A percentile compares a stretch with the other conserved stretches of the same genome.
phyloP scores from a whole-genome alignment of 2,329 filamentous ascomycete genomes.

The Penicillium sp. region DNA sequence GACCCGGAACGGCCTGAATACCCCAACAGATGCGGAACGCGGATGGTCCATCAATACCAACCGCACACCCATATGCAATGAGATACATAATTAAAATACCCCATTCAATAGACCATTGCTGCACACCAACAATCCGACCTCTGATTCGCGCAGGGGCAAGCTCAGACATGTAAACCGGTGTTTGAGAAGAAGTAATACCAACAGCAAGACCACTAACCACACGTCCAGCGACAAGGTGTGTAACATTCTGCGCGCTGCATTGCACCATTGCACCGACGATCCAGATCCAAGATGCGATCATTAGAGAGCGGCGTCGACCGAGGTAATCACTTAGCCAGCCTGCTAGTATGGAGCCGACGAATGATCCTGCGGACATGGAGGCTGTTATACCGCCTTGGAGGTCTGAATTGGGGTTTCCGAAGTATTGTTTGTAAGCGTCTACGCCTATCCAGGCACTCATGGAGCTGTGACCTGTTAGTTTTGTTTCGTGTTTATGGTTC shows the following conservation, averaged over 20 bases:
- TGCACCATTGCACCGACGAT: constrained; percentile 30
- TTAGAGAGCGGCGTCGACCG: constrained; percentile 25
- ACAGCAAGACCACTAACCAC: constrained; percentile 34
- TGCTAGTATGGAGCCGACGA: constrained; percentile 21
- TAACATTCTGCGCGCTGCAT: constrained; percentile 28
- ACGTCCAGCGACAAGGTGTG: constrained; percentile 26
- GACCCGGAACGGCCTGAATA: constrained; percentile 60
- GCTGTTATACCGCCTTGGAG: constrained; percentile 53
- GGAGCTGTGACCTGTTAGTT: constrained; percentile 25
- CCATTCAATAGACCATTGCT: constrained; percentile 48
- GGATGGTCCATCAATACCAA: constrained; percentile 38
- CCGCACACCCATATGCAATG: constrained; percentile 40
- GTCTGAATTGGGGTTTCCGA: constrained; percentile 47
- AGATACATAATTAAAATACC: constrained; percentile 47
- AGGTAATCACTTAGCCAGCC: constrained; percentile 26
- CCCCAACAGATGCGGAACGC: constrained; percentile 63
- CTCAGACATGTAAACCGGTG: constrained; percentile 47
- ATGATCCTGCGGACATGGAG: constrained; percentile 45
- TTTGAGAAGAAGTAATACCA: constrained; percentile 46
- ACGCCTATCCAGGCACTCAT: constrained; percentile 50
- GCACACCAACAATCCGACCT: constrained; percentile 45
- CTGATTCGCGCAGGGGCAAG: constrained; percentile 44
- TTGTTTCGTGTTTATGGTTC: neutral
- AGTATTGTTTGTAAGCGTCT: constrained; percentile 55
- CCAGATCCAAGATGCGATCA: constrained; percentile 27